Percentiles rank a stretch among this genome's conserved stretches.
phyloP scores from a whole-genome alignment of 768 basidiomycete genomes.

The Chiua virens region DNA sequence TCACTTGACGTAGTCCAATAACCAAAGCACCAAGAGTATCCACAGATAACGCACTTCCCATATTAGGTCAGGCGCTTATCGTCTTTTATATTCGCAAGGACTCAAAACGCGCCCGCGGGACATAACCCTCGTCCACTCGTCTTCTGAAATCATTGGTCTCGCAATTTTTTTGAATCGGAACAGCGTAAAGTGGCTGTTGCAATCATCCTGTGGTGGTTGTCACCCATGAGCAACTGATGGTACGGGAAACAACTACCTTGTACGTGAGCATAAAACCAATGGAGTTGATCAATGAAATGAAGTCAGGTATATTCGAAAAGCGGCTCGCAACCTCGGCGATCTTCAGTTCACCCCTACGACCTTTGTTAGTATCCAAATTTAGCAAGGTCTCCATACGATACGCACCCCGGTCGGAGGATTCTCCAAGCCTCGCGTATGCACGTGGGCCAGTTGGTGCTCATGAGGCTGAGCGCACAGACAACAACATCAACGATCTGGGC shows the following conservation, averaged over 20 bases:
- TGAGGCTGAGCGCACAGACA: conserved; percentile 92
- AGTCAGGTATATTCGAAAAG: conserved; percentile 66
- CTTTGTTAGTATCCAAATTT: conserved; percentile 8
- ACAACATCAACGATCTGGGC: conserved; percentile 88
- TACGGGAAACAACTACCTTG: conserved; percentile 48
- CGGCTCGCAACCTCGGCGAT: conserved; percentile 91
- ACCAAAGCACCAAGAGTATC: neutral
- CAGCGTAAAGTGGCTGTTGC: conserved; percentile 82
- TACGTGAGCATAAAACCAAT: conserved; percentile 72
- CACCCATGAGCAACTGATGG: neutral
- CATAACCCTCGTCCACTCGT: conserved; percentile 60
- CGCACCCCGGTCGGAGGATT: conserved; percentile 79
- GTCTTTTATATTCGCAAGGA: conserved; percentile 90
- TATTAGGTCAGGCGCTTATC: conserved; percentile 40
- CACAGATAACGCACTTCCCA: neutral
- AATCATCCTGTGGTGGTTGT: conserved; percentile 56
- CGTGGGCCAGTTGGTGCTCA: conserved; percentile 96
- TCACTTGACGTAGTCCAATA: neutral
- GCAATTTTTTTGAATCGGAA: conserved; percentile 75
- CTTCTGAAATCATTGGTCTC: conserved; percentile 45
- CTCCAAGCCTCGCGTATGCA: conserved; percentile 90
- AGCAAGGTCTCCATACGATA: conserved; percentile 11
- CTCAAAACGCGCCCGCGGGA: conserved; percentile 62
- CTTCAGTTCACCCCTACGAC: conserved; percentile 70
- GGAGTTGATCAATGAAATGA: conserved; percentile 57